Evolutionary conservation across 768 basidiomycete genomes (phyloP), one percentile per base, ranked within the genome.

Genomic region (Leccinum sublutescens): DNA sequence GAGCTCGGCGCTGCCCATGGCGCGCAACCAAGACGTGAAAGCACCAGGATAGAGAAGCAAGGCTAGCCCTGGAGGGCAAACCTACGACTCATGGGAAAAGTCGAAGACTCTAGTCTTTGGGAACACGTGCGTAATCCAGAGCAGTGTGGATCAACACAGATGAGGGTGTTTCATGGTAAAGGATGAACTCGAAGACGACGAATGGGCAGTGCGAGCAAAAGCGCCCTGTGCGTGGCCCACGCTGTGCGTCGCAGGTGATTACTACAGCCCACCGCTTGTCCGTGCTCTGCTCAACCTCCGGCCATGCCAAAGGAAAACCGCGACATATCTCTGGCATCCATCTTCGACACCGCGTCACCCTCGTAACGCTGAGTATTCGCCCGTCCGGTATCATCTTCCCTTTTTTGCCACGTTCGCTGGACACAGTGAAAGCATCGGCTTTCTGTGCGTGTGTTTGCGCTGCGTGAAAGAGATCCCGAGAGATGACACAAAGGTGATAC

Each of bases 331-430:
- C 84, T 85, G 27, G 71, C 62, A 57, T 58, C 47, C 64, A 58
- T 58, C 10, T 23, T 65, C 60, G 61, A 58, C 47, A 52, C 50
- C 11, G 21, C 63, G 34, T 29, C 47, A 52, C 54, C 51, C 27
- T n/a, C 27, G 58, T 52, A 63, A 66, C 65, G 62, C 34, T 49
- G 66, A 66, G 72, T 71, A 73, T 72, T 67, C 76, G 72, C 75
- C 70, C 77, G 81, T 80, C 84, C 76, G 82, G 77, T 67, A 68
- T 76, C 71, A 68, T 77, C 79, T 78, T 77, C 79, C 70, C 69
- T 72, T 57, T 40, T 66, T n/a, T 27, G 55, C 10, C 63, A 69
- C 63, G 58, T 56, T 57, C 27, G 43, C 62, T 64, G 52, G 67
- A 66, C 57, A 57, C 59, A 59, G 27, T 27, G 59, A 75, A 72